These are phyloP conservation scores for Mrakia frigida DNA, from an alignment of 768 basidiomycete genomes.

Conservation along the genomic window DNA sequence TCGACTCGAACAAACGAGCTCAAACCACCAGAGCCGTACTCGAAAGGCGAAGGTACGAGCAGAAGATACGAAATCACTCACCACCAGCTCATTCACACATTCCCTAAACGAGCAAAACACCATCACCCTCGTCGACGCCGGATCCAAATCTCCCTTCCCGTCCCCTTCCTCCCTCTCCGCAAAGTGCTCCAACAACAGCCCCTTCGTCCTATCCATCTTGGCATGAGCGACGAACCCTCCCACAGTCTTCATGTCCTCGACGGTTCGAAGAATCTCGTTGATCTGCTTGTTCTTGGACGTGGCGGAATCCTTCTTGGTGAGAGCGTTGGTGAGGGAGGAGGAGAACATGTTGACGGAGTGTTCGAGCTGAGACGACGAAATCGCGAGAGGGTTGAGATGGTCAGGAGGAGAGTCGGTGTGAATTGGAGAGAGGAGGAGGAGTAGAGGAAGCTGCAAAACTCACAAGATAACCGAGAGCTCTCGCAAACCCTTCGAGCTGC, in stretches of 20 bases:
- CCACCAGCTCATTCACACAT: conserved; percentile 84
- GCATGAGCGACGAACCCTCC: conserved; percentile 57
- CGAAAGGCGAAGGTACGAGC: background rate
- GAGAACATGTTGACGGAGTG: conserved; percentile 76
- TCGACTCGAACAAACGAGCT: background rate
- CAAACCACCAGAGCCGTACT: too few relatives aligned
- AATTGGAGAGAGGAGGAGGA: background rate
- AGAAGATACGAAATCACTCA: conserved; percentile 31
- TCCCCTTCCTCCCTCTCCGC: conserved; percentile 40
- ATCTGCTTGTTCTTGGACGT: conserved; percentile 43
- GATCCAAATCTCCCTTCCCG: conserved; percentile 21
- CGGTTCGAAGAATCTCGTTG: conserved; percentile 45
- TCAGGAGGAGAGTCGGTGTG: background rate
- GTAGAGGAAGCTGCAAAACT: conserved; percentile 36
- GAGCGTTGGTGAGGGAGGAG: conserved; percentile 55
- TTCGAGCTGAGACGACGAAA: conserved; percentile 59
- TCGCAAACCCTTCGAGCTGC: conserved; percentile 56
- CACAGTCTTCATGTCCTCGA: conserved; percentile 35
- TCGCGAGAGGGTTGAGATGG: too few relatives aligned
- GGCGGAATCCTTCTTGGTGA: conserved; percentile 45
- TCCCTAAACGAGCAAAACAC: conserved; percentile 89
- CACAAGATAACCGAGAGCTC: conserved; percentile 85
- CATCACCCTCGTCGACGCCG: conserved; percentile 66
- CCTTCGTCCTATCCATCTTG: conserved; percentile 80
- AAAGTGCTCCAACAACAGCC: conserved; percentile 70